Evolutionary conservation across 2,329 filamentous ascomycete species (phyloP).

Genomic region (Fusarium sp.): DNA sequence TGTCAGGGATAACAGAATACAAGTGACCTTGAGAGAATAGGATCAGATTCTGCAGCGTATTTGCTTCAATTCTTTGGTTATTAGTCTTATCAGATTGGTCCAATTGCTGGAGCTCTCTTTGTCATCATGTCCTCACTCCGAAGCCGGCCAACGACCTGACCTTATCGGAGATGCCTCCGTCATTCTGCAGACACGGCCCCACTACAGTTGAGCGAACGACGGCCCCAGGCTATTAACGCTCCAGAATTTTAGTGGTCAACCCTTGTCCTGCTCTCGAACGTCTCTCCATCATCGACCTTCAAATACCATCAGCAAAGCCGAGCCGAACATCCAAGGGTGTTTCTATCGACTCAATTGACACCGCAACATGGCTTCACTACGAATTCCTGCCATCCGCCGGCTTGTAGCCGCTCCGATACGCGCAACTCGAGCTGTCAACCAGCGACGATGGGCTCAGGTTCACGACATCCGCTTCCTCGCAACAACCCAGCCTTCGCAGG

Average conservation of each 20-base stretch:
- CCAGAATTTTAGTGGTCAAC: slow-evolving; percentile 31
- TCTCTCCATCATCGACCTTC: slow-evolving; percentile 18
- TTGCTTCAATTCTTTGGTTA: slow-evolving; percentile 11
- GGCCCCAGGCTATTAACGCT: slow-evolving; percentile 6
- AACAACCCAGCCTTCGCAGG: slow-evolving; percentile 76
- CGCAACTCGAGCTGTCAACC: slow-evolving; percentile 58
- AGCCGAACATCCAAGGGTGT: slow-evolving; percentile 11
- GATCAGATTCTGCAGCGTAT: not conserved
- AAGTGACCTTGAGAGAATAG: slow-evolving; percentile 1
- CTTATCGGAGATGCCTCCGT: slow-evolving; percentile 20
- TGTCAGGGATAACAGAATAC: not conserved
- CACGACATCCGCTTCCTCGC: slow-evolving; percentile 92
- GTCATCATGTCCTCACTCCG: slow-evolving; percentile 45
- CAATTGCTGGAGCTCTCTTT: slow-evolving; percentile 44
- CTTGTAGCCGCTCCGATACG: slow-evolving; percentile 54
- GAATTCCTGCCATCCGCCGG: slow-evolving; percentile 63
- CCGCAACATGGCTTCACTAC: slow-evolving; percentile 61
- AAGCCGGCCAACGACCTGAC: slow-evolving; percentile 42
- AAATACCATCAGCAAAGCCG: slow-evolving; percentile 9
- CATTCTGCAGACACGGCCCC: slow-evolving; percentile 30
- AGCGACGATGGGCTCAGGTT: slow-evolving; percentile 90
- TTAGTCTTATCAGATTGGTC: slow-evolving; percentile 36
- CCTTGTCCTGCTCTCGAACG: slow-evolving; percentile 27
- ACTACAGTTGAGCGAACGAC: slow-evolving; percentile 45
- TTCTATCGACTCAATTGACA: slow-evolving; percentile 16